Percentiles rank a stretch among this genome's conserved stretches.
These are phyloP conservation scores for Trametes cubensis DNA, from an alignment of 768 basidiomycete genomes.

Conservation along the genomic window DNA sequence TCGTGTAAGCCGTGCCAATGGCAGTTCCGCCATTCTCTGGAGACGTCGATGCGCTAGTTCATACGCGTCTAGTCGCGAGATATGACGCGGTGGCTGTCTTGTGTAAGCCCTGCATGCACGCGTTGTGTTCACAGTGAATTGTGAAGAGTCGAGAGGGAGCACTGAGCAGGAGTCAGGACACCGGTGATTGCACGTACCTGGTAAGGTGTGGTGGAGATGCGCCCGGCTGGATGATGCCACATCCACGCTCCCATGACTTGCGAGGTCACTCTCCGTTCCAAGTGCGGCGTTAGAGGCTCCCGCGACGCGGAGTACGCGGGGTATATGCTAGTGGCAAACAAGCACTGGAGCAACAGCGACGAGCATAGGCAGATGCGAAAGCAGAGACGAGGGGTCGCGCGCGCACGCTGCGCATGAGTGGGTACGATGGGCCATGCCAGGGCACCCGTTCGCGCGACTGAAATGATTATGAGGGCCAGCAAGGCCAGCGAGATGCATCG, in stretches of 20 bases:
- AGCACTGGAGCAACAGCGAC: too few species aligned
- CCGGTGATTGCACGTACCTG: neutral
- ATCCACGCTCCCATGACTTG: neutral
- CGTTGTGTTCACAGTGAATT: neutral
- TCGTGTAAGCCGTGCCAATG: too few species aligned
- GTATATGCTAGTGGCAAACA: too few species aligned
- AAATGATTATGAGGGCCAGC: neutral
- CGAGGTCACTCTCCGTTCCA: neutral
- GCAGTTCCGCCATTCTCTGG: too few species aligned
- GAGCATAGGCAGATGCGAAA: neutral
- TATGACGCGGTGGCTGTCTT: neutral
- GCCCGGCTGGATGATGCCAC: neutral
- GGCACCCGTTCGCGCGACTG: too few species aligned
- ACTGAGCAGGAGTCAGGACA: neutral
- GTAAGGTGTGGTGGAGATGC: slow-evolving; percentile 1
- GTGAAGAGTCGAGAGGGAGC: neutral
- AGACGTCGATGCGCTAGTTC: neutral
- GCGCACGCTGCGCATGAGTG: too few species aligned
- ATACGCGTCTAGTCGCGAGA: neutral
- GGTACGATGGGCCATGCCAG: too few species aligned
- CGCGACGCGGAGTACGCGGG: neutral
- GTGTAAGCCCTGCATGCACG: neutral
- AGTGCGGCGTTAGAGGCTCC: neutral
- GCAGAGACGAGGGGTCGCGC: neutral
- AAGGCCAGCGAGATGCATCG: slow-evolving; percentile 4